Base-by-base conservation (phyloP, 345 rosid species). In the Populus deltoides region DNA sequence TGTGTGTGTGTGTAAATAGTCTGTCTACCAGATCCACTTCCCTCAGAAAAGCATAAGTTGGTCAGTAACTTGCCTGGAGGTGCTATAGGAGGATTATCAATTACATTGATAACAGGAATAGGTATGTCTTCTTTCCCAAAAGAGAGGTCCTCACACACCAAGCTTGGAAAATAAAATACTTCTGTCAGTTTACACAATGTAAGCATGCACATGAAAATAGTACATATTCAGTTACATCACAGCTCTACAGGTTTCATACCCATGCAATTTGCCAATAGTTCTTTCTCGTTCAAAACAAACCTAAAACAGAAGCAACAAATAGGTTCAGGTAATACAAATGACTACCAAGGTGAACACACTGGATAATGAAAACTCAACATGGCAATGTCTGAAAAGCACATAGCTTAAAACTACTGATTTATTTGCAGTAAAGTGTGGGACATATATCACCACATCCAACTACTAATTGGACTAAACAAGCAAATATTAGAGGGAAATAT, bases 191-290 rank as follows among this genome's bases (percentile, higher is more conserved):
- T 20, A 7, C 17, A 43, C 5, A 35, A 57, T 25, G 17, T 20
- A 68, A 36, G 55, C 61, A 80, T 41, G 45, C 29, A 38, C 31
- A 79, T 22, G 31, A 68, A 25, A 75, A 65, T 3, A 22, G 2
- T 12, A 18, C 31, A 17, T 39, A 18, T 43, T 55, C 53, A 35
- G n/a, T 35, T 38, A 27, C 29, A 25, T 41, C 35, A 3, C 4
- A 59, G 20, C 17, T 35, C 20, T 41, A 51, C 5, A 59, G 25
- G 59, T 55, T 73, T 68, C 83, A 73, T 87, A 87, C 90, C 88
- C 83, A 22, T 61, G 57, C 55, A 78, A 76, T 47, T 68, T 41
- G 66, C 43, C 53, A 57, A 67, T 59, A 17, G 62, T 53, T 71
- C 77, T 39, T 78, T 16, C 72, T 33, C 47, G 68, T n/a, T 66